Evolutionary conservation across 306 rosid genomes (phyloP).

Genomic region (Ochetophila trinervis): DNA sequence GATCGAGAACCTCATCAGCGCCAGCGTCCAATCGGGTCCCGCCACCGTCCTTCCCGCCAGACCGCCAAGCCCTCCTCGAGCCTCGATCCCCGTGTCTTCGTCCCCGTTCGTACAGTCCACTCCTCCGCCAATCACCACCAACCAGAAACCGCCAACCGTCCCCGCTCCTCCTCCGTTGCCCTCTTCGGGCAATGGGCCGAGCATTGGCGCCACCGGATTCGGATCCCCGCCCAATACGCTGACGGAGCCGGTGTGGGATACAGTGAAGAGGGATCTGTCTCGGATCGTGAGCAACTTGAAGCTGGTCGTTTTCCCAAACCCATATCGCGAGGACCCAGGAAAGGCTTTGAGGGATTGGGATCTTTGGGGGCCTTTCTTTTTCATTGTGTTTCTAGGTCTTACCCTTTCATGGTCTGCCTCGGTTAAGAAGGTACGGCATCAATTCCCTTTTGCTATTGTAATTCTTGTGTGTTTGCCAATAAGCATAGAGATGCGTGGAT

Average conservation of each 20-base stretch:
- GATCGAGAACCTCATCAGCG: conserved; percentile 93
- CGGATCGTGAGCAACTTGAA: conserved; percentile 87
- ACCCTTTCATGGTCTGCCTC: conserved; percentile 95
- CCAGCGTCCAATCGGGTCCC: conserved; percentile 56
- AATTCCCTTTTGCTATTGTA: neutral
- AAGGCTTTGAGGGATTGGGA: conserved; percentile 98
- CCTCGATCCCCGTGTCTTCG: conserved; percentile 83
- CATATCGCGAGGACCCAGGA: conserved; percentile 92
- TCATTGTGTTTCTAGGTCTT: conserved; percentile 91
- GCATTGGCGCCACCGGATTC: conserved; percentile 44
- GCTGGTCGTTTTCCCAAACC: conserved; percentile 96
- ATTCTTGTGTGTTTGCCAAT: neutral
- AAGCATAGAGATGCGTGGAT: neutral
- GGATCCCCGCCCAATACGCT: conserved; percentile 80
- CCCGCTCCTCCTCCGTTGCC: conserved; percentile 42
- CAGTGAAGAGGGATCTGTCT: conserved; percentile 91
- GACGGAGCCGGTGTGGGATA: conserved; percentile 96
- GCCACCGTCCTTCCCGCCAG: conserved; percentile 67
- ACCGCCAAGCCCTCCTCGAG: conserved; percentile 77
- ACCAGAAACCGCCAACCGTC: conserved; percentile 34
- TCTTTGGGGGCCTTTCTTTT: conserved; percentile 99
- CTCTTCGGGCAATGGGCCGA: conserved; percentile 26
- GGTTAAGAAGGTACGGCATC: conserved; percentile 69
- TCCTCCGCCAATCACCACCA: conserved; percentile 27
- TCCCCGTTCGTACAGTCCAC: conserved; percentile 44